Evolutionary conservation across 805 yeast species (phyloP).

Genomic region (Blastobotrys peoriensis): DNA sequence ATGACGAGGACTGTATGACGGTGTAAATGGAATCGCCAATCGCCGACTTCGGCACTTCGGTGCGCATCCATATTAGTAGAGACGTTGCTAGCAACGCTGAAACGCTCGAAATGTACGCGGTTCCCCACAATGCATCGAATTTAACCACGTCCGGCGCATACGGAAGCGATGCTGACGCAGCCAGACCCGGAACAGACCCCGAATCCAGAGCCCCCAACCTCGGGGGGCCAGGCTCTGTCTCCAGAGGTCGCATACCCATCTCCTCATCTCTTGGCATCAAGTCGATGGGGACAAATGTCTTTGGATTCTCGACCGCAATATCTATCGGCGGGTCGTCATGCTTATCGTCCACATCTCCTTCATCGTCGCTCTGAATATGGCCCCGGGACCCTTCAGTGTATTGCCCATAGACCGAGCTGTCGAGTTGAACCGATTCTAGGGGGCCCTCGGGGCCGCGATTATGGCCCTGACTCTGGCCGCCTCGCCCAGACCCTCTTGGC

Average conservation of each 20-base stretch:
- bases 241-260: conserved; percentile 1
- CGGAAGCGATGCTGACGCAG: not conserved
- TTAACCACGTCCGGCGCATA: conserved; percentile 8
- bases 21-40: conserved; percentile 27
- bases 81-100: conserved; percentile 28
- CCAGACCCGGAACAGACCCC: not conserved
- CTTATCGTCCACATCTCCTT: conserved; percentile 3
- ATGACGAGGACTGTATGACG: conserved; percentile 20
- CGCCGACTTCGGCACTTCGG: conserved; percentile 20
- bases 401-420: not conserved
- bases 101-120: conserved; percentile 21
- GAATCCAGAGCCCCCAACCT: conserved; percentile 7
- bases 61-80: conserved; percentile 24
- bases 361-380: not conserved
- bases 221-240: not conserved
- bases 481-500: too few species aligned
- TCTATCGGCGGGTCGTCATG: conserved; percentile 28
- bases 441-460: not conserved
- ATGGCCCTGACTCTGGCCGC: too few species aligned
- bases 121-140: conserved; percentile 24
- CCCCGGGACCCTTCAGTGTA: not conserved
- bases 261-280: conserved; percentile 1
- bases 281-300: conserved; percentile 11
- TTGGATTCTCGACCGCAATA: conserved; percentile 20
- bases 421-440: not conserved